Evolutionary conservation across 176 grass and related monocot genomes (phyloP).

Genomic region (Aegilops speltoides): DNA sequence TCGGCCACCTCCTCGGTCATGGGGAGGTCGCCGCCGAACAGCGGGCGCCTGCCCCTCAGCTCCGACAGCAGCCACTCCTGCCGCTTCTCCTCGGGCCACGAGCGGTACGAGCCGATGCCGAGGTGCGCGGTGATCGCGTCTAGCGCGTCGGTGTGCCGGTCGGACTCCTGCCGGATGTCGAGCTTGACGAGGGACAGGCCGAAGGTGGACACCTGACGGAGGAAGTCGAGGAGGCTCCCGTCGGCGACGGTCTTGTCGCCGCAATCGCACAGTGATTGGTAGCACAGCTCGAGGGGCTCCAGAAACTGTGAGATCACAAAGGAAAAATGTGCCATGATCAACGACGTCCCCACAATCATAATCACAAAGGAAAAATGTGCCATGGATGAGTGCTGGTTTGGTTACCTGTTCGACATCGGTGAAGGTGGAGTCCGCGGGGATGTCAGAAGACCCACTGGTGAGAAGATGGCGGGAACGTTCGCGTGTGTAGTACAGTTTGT

Average conservation of each 20-base stretch:
- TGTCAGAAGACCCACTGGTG: conserved; percentile 51
- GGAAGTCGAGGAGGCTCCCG: conserved; percentile 80
- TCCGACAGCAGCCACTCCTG: conserved; percentile 77
- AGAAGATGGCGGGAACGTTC: conserved; percentile 62
- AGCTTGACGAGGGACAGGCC: conserved; percentile 76
- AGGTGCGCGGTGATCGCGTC: conserved; percentile 78
- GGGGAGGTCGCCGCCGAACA: conserved; percentile 58
- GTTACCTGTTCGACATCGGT: conserved; percentile 57
- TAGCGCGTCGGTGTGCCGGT: conserved; percentile 78
- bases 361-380: background rate
- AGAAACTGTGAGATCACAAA: conserved; percentile 46
- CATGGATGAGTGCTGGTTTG: background rate
- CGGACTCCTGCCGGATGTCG: conserved; percentile 93
- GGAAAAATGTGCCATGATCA: background rate
- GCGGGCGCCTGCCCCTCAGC: conserved; percentile 64
- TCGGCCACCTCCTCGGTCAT: conserved; percentile 68
- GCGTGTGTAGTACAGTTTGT: conserved; percentile 79
- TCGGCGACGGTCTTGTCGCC: conserved; percentile 77
- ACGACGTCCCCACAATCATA: background rate
- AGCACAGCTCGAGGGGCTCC: conserved; percentile 86
- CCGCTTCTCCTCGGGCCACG: conserved; percentile 72
- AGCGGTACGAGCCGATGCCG: conserved; percentile 69
- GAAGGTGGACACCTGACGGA: conserved; percentile 79
- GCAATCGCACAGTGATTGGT: conserved; percentile 52
- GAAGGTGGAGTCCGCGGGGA: conserved; percentile 44